These are phyloP conservation scores for Lanzia echinophila DNA, from an alignment of 2,329 filamentous ascomycete genomes.

Conservation along the genomic window DNA sequence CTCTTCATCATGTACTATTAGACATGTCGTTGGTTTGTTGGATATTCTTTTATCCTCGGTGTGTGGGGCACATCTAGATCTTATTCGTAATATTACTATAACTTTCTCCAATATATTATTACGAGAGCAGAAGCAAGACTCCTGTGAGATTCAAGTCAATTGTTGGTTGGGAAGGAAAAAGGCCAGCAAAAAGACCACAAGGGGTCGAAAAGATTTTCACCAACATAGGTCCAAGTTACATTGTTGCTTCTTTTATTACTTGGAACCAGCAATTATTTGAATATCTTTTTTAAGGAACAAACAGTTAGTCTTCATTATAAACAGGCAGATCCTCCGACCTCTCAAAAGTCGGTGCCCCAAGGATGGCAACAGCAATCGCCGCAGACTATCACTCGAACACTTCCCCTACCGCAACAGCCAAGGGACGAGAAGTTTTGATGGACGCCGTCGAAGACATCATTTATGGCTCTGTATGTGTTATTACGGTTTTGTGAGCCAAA, in stretches of 20 bases:
- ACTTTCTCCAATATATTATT: slow-evolving; percentile 1
- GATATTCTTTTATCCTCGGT: slow-evolving; percentile 1
- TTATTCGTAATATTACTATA: slow-evolving; percentile 5
- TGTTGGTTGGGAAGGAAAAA: background rate
- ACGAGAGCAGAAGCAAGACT: slow-evolving; percentile 4
- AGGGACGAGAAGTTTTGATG: slow-evolving; percentile 24
- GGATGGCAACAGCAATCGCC: slow-evolving; percentile 23
- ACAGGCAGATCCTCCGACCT: slow-evolving; percentile 8
- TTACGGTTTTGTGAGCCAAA: background rate
- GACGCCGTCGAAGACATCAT: slow-evolving; percentile 77
- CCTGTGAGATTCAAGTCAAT: background rate
- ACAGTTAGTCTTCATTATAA: background rate
- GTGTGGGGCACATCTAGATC: background rate
- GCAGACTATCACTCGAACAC: slow-evolving; percentile 17
- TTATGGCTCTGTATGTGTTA: slow-evolving; percentile 69
- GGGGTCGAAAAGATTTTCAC: background rate
- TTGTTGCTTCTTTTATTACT: background rate
- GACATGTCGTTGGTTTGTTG: background rate
- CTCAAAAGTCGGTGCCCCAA: slow-evolving; percentile 2
- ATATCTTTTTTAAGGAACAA: background rate
- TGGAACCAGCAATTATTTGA: background rate
- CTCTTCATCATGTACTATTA: slow-evolving; percentile 1
- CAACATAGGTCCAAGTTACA: background rate
- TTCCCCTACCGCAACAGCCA: slow-evolving; percentile 12
- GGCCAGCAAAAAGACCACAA: background rate